Base-by-base conservation (phyloP, 1,284 basidiomycete genomes). In the Tilletiaria anomala region DNA sequence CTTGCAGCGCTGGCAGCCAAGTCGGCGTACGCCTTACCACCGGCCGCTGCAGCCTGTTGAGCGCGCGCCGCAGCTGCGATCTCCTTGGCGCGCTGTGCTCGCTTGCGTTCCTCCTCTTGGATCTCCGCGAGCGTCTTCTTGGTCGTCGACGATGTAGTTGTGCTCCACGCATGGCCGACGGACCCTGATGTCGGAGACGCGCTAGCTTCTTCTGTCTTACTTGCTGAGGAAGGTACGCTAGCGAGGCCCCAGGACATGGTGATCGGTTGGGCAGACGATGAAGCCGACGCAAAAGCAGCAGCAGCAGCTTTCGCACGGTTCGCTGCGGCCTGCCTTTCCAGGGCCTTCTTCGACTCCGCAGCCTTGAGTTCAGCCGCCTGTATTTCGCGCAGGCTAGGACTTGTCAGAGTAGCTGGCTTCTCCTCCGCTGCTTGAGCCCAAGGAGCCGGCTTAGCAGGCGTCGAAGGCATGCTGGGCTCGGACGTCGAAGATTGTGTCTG, bases 41-140 rank as follows among this genome's bases (percentile, higher is more conserved):
- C n/a, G 39, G 42, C 46, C 14, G 64, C 60, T 12, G 72, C 70
- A 32, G 66, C 61, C 43, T 56, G 54, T 6, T n/a, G n/a, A n/a
- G n/a, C n/a, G n/a, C n/a, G n/a, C n/a, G n/a, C n/a, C n/a, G 64
- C 67, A 1, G 71, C 73, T 36, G 53, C 52, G 41, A 72, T 65
- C 63, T 78, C 80, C 73, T 85, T 87, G 51, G 80, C 74, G 31
- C 48, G 50, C 15, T 55, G 50, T 3, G 54, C 51, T 1, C 52
- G 49, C 43, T 53, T 93, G 82, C 50, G 37, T 24, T 99, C 91
- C 60, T 97, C 91, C 67, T 96, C 88, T 67, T 94, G 86, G 36
- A 97, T 97, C 71, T 97, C 88, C 73, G 89, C 93, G 78, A 97
- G 82, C 2, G 84, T 84, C 75, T 89, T 94, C 72, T 88, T 91